Evolutionary conservation across 306 rosid species (phyloP), one percentile per base, ranked within the genome.

Genomic region (Cyclanthera cordifolia): DNA sequence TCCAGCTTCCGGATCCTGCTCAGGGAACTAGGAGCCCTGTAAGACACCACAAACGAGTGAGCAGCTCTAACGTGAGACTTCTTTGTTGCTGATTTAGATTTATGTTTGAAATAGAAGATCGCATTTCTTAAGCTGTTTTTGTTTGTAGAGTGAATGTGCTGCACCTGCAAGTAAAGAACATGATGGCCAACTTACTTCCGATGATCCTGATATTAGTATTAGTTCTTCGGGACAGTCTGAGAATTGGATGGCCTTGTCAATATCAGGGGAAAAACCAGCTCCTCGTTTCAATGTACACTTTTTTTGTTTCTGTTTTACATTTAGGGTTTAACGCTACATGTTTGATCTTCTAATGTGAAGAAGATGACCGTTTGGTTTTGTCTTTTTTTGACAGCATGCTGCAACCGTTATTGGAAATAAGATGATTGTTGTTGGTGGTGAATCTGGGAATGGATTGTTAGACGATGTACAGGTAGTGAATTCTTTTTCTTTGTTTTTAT

Each of bases 401-500:
- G 91, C 95, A 1, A 79, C 97, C 59, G 92, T 92, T 60, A 79
- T 92, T 73, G 97, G 92, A 77, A 89, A 85, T 74, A 92, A 85
- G 80, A 87, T 92, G 89, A 87, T 89, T 56, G 96, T 92, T 67
- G 97, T 92, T 65, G 97, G 97, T 0, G 96, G 96, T 8, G 97
- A 92, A 82, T 81, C 92, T 30, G 87, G 85, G 30, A 80, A 75
- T 72, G 95, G 80, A 41, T 72, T 92, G 74, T 80, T 89, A 52
- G 92, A 92, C 70, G 97, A 92, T 59, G 97, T 87, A 20, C 92
- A 92, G 90, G 96, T 91, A 58, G 64, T 37, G 51, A 52, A 8
- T 34, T 21, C 41, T 61, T 39, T 49, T 55, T 53, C 61, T 55
- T n/a, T 3, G n/a, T n/a, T n/a, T n/a, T n/a, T n/a, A n/a, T n/a